Base-by-base conservation (phyloP, 805 yeast species). In the Teunomyces tritomae region DNA sequence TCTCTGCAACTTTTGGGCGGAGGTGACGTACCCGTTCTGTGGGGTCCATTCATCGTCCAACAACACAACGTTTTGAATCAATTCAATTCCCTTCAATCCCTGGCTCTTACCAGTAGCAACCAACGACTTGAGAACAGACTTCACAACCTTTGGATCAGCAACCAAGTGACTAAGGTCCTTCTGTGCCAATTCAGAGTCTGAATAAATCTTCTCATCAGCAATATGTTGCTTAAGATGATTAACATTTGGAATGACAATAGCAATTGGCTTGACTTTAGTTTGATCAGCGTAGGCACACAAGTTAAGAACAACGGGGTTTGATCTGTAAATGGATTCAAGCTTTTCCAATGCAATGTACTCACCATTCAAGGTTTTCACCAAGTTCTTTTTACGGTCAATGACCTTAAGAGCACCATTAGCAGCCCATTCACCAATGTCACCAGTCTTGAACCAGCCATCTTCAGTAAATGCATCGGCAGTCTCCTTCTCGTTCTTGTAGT, bases 41-140 rank as follows among this genome's bases (percentile, higher is more conserved):
- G 99, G 98, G 35, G 98, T 94, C 98, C 99, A 94, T 74, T 94
- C 99, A 45, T 83, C 92, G 55, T 88, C 91, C 49, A 83, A 77
- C 50, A 94, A 67, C 10, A 86, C 89, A 51, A 86, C 77, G 56
- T 91, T 96, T 54, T 81, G 82, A 48, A 94, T 64, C 54, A 92
- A 74, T 71, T 94, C 98, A 56, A 89, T 91, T 50, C 96, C 96
- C 43, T 69, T 74, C 55, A 94, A 79, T 8, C 96, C 96, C 64
- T 85, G 91, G 14, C 79, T 57, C 68, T 80, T 84, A 57, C 90
- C 99, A 7, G 97, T 88, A 24, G 78, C 77, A 46, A 87, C 61
- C 50, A 94, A 67, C 11, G 83, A 70, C 55, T 84, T 74, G 44
- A 74, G 71, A 26, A 89, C 82, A 2, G 78, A 79, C 27, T 70